phyloP scores from a whole-genome alignment of 495 filamentous ascomycete species.

The Xylona heveae region DNA sequence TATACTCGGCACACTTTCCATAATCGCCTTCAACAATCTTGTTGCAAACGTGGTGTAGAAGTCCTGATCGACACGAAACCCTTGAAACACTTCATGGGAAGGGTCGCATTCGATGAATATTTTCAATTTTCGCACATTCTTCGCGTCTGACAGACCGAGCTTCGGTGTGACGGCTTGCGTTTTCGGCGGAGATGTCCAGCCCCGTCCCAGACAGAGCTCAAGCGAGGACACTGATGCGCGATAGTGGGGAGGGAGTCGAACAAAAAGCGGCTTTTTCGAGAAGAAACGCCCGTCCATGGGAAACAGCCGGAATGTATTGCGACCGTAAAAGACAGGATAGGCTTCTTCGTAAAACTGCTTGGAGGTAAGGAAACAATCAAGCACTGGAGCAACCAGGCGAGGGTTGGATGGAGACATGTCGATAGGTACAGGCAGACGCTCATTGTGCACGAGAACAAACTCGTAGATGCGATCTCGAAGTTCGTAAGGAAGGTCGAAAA shows the following conservation, averaged over 20 bases:
- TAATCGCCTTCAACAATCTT: constrained; percentile 31
- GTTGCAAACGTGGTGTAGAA: constrained; percentile 59
- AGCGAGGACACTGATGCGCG: constrained; percentile 41
- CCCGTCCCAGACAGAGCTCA: constrained; percentile 61
- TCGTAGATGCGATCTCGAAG: constrained; percentile 51
- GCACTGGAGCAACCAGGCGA: constrained; percentile 30
- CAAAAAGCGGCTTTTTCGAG: constrained; percentile 38
- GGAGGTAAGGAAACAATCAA: constrained; percentile 40
- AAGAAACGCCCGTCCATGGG: constrained; percentile 46
- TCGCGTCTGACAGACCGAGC: constrained; percentile 44
- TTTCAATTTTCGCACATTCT: constrained; percentile 36
- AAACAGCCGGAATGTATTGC: constrained; percentile 58
- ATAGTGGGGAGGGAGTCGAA: constrained; percentile 43
- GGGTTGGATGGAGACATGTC: constrained; percentile 51
- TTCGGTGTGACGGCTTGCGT: constrained; percentile 47
- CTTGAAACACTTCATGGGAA: constrained; percentile 45
- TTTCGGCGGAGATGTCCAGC: constrained; percentile 53
- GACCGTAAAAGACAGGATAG: constrained; percentile 50
- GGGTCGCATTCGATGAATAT: constrained; percentile 69
- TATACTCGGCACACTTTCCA: constrained; percentile 37
- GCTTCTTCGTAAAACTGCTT: constrained; percentile 49
- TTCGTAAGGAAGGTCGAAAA: constrained; percentile 60
- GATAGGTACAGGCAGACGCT: constrained; percentile 31
- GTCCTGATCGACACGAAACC: constrained; percentile 42
- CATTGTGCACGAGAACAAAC: constrained; percentile 30